Conservation (phyloP, 208 protist species). For the Tritrichomonas foetus region DNA sequence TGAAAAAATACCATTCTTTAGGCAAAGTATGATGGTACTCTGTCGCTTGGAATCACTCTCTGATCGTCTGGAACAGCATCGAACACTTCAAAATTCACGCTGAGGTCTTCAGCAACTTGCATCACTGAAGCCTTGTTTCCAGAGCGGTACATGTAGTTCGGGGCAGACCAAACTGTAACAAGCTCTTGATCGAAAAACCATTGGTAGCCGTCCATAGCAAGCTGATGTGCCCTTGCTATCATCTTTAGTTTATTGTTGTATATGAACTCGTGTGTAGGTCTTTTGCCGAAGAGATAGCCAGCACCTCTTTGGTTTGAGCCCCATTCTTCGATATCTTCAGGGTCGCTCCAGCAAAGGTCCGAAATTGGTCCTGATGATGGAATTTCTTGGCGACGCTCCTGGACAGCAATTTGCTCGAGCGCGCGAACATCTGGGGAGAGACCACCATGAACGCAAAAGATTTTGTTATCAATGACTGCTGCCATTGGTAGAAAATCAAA, state of each 20-base stretch:
- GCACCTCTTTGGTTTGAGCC: constrained; percentile 83
- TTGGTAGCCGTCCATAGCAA: constrained; percentile 80
- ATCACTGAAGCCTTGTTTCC: constrained; percentile 78
- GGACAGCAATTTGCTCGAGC: constrained; percentile 70
- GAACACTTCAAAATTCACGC: constrained; percentile 78
- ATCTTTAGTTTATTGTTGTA: constrained; percentile 93
- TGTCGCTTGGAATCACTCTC: neutral
- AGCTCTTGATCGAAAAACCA: constrained; percentile 92
- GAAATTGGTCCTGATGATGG: constrained; percentile 58
- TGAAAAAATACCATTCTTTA: too few relatives aligned
- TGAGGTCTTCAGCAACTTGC: constrained; percentile 92
- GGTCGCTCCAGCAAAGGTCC: constrained; percentile 57
- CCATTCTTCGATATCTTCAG: constrained; percentile 74
- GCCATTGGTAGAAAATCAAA: constrained; percentile 75
- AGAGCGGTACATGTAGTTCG: constrained; percentile 92
- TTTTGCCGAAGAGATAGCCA: constrained; percentile 83
- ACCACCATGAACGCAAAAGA: constrained; percentile 82
- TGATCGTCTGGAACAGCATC: constrained; percentile 20
- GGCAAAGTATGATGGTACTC: neutral
- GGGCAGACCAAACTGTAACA: constrained; percentile 97
- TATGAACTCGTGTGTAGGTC: constrained; percentile 94
- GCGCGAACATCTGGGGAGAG: constrained; percentile 63
- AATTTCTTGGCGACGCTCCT: constrained; percentile 81
- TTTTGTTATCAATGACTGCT: constrained; percentile 63
- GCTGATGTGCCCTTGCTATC: constrained; percentile 69